Conservation (phyloP, 331 rosid species). For the Quercus lobata region DNA sequence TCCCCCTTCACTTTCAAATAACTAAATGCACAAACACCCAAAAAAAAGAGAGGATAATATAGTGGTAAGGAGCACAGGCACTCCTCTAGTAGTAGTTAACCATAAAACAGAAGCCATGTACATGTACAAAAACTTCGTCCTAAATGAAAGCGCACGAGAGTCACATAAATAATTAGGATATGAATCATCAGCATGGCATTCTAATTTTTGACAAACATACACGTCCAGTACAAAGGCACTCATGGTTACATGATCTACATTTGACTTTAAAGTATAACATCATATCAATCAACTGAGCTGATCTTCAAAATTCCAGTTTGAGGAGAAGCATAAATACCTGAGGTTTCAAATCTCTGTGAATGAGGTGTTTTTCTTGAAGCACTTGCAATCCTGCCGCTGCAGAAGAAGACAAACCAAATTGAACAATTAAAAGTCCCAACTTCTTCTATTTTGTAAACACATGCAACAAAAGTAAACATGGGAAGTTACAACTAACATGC, state of each 20-base stretch:
- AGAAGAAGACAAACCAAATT: slow-evolving; percentile 27
- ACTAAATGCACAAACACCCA: background rate
- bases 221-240: background rate
- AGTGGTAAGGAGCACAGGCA: background rate
- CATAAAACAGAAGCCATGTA: background rate
- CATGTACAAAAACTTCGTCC: background rate
- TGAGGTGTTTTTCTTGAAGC: slow-evolving; percentile 88
- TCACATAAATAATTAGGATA: background rate
- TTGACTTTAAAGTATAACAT: background rate
- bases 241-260: background rate
- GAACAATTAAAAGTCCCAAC: slow-evolving; percentile 9
- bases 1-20: background rate
- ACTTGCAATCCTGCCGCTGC: slow-evolving; percentile 84
- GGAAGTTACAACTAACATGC: background rate
- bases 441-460: background rate
- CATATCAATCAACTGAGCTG: background rate
- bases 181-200: background rate
- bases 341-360: slow-evolving; percentile 95
- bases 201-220: background rate
- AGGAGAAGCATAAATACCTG: slow-evolving; percentile 45
- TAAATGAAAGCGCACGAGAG: background rate
- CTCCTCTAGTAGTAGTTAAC: background rate
- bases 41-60: background rate
- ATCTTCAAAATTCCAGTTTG: background rate
- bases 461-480: background rate